phyloP scores from a whole-genome alignment of 2,329 filamentous ascomycete genomes.

The Beauveria varroae region DNA sequence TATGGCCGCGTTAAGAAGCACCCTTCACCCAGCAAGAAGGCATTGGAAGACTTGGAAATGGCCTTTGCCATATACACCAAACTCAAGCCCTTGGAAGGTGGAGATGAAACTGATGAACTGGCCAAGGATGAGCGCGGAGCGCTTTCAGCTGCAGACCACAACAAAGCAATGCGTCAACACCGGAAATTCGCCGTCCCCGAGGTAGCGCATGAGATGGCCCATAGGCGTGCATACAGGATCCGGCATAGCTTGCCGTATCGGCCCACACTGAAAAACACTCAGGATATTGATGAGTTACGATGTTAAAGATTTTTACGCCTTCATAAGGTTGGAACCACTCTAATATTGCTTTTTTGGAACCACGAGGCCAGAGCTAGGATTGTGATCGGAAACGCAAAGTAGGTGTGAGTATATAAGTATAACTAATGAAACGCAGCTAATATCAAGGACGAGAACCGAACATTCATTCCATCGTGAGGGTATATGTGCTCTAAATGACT shows the following conservation, averaged over 20 bases:
- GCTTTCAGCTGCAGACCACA: slow-evolving; percentile 22
- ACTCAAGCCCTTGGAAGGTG: slow-evolving; percentile 14
- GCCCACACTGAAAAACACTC: background rate
- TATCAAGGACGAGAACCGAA: background rate
- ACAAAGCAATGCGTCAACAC: slow-evolving; percentile 15
- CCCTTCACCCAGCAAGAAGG: slow-evolving; percentile 36
- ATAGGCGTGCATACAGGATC: background rate
- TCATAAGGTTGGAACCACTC: background rate
- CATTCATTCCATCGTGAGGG: background rate
- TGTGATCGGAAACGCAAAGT: background rate
- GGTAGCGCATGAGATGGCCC: background rate
- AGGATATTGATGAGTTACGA: background rate
- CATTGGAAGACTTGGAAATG: slow-evolving; percentile 29
- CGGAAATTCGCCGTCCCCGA: background rate
- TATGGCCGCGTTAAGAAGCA: slow-evolving; percentile 31
- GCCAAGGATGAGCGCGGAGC: slow-evolving; percentile 14
- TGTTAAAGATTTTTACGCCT: background rate
- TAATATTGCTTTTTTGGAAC: background rate
- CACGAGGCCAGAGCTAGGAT: background rate
- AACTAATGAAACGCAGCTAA: background rate
- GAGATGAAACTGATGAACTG: slow-evolving; percentile 25
- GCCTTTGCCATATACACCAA: slow-evolving; percentile 27
- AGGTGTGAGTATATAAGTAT: background rate
- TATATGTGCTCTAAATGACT: background rate
- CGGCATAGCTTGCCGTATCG: background rate